Evolutionary conservation across 73 alveolate genomes (phyloP).

Genomic region (Paramecium bursaria): DNA sequence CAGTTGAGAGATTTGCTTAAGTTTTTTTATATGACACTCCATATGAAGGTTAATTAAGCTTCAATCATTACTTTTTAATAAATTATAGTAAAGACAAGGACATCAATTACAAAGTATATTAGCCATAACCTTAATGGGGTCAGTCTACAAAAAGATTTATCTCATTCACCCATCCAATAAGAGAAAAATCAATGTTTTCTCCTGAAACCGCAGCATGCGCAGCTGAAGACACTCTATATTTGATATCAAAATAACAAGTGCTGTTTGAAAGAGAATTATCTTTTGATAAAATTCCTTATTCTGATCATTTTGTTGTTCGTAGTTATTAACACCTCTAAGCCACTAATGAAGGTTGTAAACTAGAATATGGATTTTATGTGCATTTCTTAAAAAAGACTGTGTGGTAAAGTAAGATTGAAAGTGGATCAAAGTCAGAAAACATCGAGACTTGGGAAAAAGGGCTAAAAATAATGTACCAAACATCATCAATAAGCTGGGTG

Average conservation of each 20-base stretch:
- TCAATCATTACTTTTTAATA: constrained; percentile 11
- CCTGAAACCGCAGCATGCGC: constrained; percentile 54
- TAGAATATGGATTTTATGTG: constrained; percentile 53
- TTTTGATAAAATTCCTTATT: constrained; percentile 66
- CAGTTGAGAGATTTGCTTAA: neutral
- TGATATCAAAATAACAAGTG: constrained; percentile 37
- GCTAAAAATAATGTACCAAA: neutral
- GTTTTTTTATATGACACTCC: constrained; percentile 29
- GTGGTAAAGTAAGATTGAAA: constrained; percentile 60
- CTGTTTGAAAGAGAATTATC: constrained; percentile 59
- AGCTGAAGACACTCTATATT: constrained; percentile 49
- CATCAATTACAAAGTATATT: neutral
- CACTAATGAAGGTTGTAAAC: constrained; percentile 34
- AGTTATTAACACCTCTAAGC: neutral
- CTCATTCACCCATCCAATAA: constrained; percentile 60
- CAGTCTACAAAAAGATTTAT: constrained; percentile 28
- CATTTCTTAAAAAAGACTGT: constrained; percentile 59
- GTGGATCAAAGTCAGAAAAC: constrained; percentile 56
- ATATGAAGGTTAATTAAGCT: neutral
- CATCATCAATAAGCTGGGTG: no score
- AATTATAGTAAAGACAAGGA: neutral
- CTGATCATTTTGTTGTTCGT: constrained; percentile 54
- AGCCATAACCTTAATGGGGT: constrained; percentile 41
- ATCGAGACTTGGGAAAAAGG: constrained; percentile 66
- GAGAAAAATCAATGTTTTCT: constrained; percentile 59